These are phyloP conservation scores for Tuber aestivum DNA, from an alignment of 495 filamentous ascomycete species.

Conservation along the genomic window DNA sequence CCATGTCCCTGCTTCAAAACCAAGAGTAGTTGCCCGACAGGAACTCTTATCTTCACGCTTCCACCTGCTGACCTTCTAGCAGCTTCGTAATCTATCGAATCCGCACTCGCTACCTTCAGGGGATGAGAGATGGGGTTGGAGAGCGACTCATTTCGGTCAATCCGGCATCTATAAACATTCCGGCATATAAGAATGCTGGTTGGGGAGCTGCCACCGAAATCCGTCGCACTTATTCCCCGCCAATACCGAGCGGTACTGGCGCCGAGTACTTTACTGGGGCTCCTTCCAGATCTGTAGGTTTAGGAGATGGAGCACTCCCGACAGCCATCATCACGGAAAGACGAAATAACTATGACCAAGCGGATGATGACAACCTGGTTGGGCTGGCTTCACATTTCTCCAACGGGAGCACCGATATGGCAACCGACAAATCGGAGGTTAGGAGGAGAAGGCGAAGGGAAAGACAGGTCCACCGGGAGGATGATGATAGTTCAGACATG, in stretches of 20 bases:
- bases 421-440: constrained; percentile 47
- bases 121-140: constrained; percentile 89
- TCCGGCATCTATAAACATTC: constrained; percentile 79
- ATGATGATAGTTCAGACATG: constrained; percentile 93
- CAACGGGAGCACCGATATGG: constrained; percentile 48
- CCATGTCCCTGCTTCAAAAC: constrained; percentile 90
- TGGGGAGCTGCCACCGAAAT: constrained; percentile 76
- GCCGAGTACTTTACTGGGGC: constrained; percentile 87
- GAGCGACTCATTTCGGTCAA: constrained; percentile 93
- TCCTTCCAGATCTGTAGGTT: constrained; percentile 44
- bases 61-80: constrained; percentile 30
- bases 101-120: constrained; percentile 81
- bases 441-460: constrained; percentile 53
- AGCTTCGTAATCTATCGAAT: constrained; percentile 93
- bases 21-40: constrained; percentile 68
- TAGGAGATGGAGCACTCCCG: constrained; percentile 46
- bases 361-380: constrained; percentile 53
- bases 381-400: constrained; percentile 52
- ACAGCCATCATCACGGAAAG: constrained; percentile 12
- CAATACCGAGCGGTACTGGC: constrained; percentile 81
- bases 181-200: constrained; percentile 91
- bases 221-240: constrained; percentile 90
- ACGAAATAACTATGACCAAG: constrained; percentile 43
- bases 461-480: constrained; percentile 73
- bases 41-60: not conserved